Base-by-base conservation (phyloP, 352 stramenopile species). In the Thalassiosira livingstoniorum region DNA sequence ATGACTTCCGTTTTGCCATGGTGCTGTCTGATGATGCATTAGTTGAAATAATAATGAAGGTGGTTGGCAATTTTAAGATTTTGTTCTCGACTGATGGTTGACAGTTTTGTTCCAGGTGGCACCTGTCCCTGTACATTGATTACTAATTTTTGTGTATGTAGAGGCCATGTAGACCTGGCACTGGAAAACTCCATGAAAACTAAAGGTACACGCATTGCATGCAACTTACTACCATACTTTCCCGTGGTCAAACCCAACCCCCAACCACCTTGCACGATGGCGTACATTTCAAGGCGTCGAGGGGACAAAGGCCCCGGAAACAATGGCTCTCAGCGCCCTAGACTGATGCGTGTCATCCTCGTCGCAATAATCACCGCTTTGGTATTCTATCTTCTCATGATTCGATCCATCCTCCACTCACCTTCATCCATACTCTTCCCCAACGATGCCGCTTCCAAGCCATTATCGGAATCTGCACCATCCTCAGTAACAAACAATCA, bases 341-440 rank as follows among this genome's bases (percentile, higher is more conserved):
- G 21, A 35, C 25, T 65, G n/a, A 4, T n/a, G 11, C 62, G 62
- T 25, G 29, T 57, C 37, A 3, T 71, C 32, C n/a, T 71, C 34
- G n/a, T 57, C 37, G 21, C 62, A 4, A 42, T 71, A 35, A 42
- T 23, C 62, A 42, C 57, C n/a, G 23, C 62, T 15, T 37, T 71
- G 10, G 32, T 23, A 21, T 29, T 58, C 23, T 71, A 71, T 39
- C 37, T 71, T 23, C 39, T 58, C 2, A 58, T 25, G 4, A 21
- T 65, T 15, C 57, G 57, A 21, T 43, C 34, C 29, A 21, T 65
- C 27, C 57, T 65, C 10, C 57, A 43, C 15, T 43, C 57, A 27
- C 62, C 37, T 34, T 7, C 21, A 10, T 71, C 62, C n/a, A n/a
- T n/a, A 27, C n/a, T 58, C 27, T 15, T 18, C 42, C 3, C 34